These are phyloP conservation scores for Penicillium waksmanii DNA, from an alignment of 495 filamentous ascomycete species.

Conservation along the genomic window DNA sequence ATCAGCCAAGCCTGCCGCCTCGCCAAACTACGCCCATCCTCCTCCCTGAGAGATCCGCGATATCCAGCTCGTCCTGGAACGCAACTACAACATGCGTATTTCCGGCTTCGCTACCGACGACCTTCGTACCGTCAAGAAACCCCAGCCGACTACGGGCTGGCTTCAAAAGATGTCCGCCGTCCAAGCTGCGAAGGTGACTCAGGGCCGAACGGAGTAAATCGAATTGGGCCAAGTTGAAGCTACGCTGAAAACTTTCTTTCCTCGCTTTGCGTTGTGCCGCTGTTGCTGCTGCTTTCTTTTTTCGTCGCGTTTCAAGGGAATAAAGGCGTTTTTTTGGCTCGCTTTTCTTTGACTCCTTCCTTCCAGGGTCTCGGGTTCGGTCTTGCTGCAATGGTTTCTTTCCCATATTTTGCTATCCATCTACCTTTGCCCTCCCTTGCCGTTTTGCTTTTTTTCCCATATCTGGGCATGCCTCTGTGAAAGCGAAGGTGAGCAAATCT, in stretches of 20 bases:
- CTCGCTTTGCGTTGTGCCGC: not conserved
- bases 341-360: not conserved
- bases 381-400: too few species aligned
- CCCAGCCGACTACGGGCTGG: conserved; percentile 83
- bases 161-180: conserved; percentile 95
- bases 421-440: too few species aligned
- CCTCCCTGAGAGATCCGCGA: conserved; percentile 89
- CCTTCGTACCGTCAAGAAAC: conserved; percentile 88
- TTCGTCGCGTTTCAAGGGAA: not conserved
- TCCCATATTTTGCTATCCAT: too few species aligned
- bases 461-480: too few species aligned
- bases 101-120: conserved; percentile 94
- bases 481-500: too few species aligned
- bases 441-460: too few species aligned
- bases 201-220: conserved; percentile 45
- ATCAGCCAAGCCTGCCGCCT: conserved; percentile 84
- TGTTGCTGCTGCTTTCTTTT: not conserved
- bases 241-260: not conserved
- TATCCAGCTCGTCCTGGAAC: conserved; percentile 91
- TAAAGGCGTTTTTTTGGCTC: not conserved
- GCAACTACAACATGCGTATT: conserved; percentile 97
- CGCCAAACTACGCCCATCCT: conserved; percentile 88
- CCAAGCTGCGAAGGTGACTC: conserved; percentile 80
- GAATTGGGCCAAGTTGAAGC: not conserved
- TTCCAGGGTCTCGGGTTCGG: not conserved